Conservation (phyloP, 202 grass and related monocot genomes). For the Digitaria exilis region DNA sequence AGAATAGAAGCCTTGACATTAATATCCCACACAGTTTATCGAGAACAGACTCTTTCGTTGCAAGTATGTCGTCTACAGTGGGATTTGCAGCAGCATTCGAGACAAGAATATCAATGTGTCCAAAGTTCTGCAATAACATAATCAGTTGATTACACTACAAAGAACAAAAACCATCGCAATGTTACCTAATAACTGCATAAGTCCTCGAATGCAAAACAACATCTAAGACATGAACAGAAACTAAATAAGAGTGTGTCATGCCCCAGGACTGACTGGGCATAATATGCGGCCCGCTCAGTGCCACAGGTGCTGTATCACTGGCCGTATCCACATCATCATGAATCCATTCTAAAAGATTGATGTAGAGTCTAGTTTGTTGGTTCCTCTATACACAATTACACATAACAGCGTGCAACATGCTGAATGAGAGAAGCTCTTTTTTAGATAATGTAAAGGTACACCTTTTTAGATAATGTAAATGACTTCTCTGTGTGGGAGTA, state of each 20-base stretch:
- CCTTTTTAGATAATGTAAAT: not conserved
- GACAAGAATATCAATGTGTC: slow-evolving; percentile 88
- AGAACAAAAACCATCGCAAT: not conserved
- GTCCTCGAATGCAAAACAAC: not conserved
- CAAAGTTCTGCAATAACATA: slow-evolving; percentile 67
- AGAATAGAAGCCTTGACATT: slow-evolving; percentile 93
- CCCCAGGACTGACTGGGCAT: not conserved
- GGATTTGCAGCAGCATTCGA: slow-evolving; percentile 97
- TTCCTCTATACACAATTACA: not conserved
- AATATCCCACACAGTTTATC: slow-evolving; percentile 98
- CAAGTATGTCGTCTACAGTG: slow-evolving; percentile 63
- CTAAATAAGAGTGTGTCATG: not conserved
- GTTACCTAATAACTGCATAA: not conserved
- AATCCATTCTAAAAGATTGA: not conserved
- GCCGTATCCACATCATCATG: not conserved
- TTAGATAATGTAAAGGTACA: not conserved
- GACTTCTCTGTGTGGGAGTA: not conserved
- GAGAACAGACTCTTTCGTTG: slow-evolving; percentile 74
- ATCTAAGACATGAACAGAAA: not conserved
- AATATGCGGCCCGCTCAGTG: not conserved
- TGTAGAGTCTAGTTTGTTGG: not conserved
- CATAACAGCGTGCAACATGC: not conserved
- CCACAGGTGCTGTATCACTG: not conserved
- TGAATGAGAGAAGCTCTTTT: not conserved
- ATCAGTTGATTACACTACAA: slow-evolving; percentile 6